Percentiles rank a stretch among this genome's conserved stretches.
These are phyloP conservation scores for Obelidium mucronatum DNA, from an alignment of 192 early-diverging fungal genomes.

Conservation along the genomic window DNA sequence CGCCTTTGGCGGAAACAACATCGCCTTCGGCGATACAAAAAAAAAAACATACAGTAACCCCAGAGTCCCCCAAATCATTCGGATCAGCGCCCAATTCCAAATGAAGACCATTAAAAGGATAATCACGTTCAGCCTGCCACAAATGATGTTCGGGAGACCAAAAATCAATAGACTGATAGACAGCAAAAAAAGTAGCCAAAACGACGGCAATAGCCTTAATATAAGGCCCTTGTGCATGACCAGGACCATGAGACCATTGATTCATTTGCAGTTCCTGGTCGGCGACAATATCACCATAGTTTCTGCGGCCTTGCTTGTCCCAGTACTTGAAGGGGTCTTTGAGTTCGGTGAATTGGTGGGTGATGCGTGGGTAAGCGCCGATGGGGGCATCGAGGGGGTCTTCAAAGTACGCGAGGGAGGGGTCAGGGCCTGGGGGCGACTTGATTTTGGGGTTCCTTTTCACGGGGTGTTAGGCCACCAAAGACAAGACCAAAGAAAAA, in stretches of 20 bases:
- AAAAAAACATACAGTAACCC: slow-evolving; percentile 35
- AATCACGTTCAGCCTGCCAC: slow-evolving; percentile 57
- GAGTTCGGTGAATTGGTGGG: slow-evolving; percentile 50
- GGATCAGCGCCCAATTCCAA: slow-evolving; percentile 63
- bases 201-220: slow-evolving; percentile 36
- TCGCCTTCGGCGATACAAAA: too few relatives aligned
- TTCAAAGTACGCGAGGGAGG: slow-evolving; percentile 42
- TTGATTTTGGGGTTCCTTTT: slow-evolving; percentile 26
- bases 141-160: slow-evolving; percentile 52
- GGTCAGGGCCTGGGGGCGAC: slow-evolving; percentile 39
- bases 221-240: slow-evolving; percentile 29
- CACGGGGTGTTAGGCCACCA: background rate
- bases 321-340: slow-evolving; percentile 62
- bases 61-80: slow-evolving; percentile 48
- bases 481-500: background rate
- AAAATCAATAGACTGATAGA: slow-evolving; percentile 26
- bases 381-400: slow-evolving; percentile 46
- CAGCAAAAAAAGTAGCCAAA: slow-evolving; percentile 33
- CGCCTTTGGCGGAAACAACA: too few relatives aligned
- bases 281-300: slow-evolving; percentile 60
- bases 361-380: slow-evolving; percentile 59
- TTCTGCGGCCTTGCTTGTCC: slow-evolving; percentile 61
- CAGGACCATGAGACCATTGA: slow-evolving; percentile 50
- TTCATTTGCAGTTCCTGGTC: slow-evolving; percentile 56
- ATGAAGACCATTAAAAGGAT: slow-evolving; percentile 57